These are phyloP conservation scores for Leptographium lundbergii DNA, from an alignment of 2,329 filamentous ascomycete genomes.

Conservation along the genomic window DNA sequence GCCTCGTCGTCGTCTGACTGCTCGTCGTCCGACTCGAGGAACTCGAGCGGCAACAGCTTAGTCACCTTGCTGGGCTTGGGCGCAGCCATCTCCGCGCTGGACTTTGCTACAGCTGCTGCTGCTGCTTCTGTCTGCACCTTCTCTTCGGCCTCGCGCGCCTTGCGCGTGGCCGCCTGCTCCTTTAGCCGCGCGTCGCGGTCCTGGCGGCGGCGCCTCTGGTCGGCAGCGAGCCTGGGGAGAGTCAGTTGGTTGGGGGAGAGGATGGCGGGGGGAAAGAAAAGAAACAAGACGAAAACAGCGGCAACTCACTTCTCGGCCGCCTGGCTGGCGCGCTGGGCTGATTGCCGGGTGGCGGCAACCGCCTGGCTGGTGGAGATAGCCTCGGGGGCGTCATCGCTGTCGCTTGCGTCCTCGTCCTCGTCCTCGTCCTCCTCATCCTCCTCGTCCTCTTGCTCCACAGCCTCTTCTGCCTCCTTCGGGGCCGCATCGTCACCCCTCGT, in stretches of 20 bases:
- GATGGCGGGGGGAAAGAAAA: no score
- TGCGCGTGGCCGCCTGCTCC: conserved; percentile 40
- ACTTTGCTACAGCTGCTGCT: conserved; percentile 13
- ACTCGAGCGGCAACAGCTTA: conserved; percentile 37
- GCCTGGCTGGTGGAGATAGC: conserved; percentile 41
- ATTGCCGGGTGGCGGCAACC: conserved; percentile 32
- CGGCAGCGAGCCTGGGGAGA: conserved; percentile 31
- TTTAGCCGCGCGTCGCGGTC: conserved; percentile 41
- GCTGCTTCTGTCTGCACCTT: conserved; percentile 10
- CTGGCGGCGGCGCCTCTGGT: conserved; percentile 41
- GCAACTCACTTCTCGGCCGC: conserved; percentile 37
- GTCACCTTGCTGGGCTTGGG: conserved; percentile 23
- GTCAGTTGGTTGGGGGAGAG: no score
- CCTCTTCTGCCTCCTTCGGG: conserved; percentile 8
- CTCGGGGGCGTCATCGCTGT: conserved; percentile 35
- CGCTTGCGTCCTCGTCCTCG: conserved; percentile 17
- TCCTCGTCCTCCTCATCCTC: conserved; percentile 1
- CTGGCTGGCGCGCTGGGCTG: conserved; percentile 32
- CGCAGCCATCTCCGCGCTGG: conserved; percentile 14
- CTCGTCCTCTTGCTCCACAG: conserved; percentile 9
- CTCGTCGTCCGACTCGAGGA: conserved; percentile 39
- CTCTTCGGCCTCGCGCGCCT: conserved; percentile 16
- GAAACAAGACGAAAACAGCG: background rate
- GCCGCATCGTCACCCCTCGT: conserved; percentile 1
- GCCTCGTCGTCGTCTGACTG: conserved; percentile 15